phyloP scores from a whole-genome alignment of 192 early-diverging fungal genomes.

The Linnemannia schmuckeri region DNA sequence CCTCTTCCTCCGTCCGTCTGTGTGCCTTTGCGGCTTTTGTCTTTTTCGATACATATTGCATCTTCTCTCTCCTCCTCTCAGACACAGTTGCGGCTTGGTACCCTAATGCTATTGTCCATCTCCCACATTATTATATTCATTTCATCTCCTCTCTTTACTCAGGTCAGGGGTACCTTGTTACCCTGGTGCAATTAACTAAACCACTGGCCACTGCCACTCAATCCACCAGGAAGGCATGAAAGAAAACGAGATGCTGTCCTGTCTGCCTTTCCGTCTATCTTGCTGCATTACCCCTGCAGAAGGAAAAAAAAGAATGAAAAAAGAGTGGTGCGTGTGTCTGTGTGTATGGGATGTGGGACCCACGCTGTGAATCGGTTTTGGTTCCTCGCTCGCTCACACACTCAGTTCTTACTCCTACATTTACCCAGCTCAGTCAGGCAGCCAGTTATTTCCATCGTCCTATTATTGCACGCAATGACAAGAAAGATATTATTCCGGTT shows the following conservation, averaged over 20 bases:
- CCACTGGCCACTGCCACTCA: neutral
- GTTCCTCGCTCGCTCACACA: neutral
- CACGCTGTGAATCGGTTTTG: neutral
- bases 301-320: neutral
- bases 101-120: too few relatives aligned
- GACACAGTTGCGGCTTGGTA: too few relatives aligned
- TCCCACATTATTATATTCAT: neutral
- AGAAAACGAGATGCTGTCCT: neutral
- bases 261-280: neutral
- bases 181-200: neutral
- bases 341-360: neutral
- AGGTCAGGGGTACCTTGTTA: neutral
- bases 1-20: too few relatives aligned
- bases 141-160: constrained; percentile 2
- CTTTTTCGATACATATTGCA: neutral
- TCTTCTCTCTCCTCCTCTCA: neutral
- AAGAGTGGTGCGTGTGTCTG: neutral
- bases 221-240: neutral
- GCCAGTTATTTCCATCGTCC: neutral
- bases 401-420: neutral
- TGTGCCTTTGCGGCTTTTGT: neutral
- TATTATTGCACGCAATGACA: neutral
- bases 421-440: neutral
- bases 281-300: neutral
- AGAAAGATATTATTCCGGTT: neutral